Evolutionary conservation across 192 early-diverging fungal genomes (phyloP), one percentile per base, ranked within the genome.

Genomic region (Mortierella hygrophila): DNA sequence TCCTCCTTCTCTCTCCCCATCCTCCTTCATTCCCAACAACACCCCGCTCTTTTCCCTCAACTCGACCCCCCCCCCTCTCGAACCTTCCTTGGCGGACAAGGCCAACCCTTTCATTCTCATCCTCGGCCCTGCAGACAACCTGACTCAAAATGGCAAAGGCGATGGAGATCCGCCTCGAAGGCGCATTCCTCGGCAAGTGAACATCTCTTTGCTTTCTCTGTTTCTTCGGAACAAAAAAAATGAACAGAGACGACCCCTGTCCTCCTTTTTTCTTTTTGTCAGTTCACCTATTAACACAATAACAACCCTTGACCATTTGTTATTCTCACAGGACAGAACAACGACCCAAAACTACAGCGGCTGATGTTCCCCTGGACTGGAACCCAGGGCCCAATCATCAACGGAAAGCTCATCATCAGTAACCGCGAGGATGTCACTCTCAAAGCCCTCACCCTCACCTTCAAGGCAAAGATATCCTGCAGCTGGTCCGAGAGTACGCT

Each of bases 341-440:
- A 37, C 6, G 78, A 77, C 75, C 76, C 82, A 4, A 85, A 80
- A 42, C 37, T 69, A 21, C 74, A 80, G 47, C 52, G 83, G 26
- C 40, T 85, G 41, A 80, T 85, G 78, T 85, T 72, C 49, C 83
- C 83, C 4, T 85, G 83, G 83, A 85, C 83, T 37, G 83, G 78
- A 0, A 85, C 83, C 3, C 83, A 85, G 41, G 83, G 83, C 11
- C 83, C 83, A 0, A 63, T 85, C 46, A 80, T 85, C 63, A 80
- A 75, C n/a, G 83, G 83, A 74, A 85, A 85, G 38, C 83, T 85
- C 47, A 73, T 85, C 23, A n/a, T 85, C 60, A 77, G 74, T 29
- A 68, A 80, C 55, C 60, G 68, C 23, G 83, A 85, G 57, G 83
- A 85, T 47, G 16, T 85, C n/a, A 80, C 83, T 23, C 63, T 85